Base-by-base conservation (phyloP, 139 green algal genomes). In the Chlorella sp. region DNA sequence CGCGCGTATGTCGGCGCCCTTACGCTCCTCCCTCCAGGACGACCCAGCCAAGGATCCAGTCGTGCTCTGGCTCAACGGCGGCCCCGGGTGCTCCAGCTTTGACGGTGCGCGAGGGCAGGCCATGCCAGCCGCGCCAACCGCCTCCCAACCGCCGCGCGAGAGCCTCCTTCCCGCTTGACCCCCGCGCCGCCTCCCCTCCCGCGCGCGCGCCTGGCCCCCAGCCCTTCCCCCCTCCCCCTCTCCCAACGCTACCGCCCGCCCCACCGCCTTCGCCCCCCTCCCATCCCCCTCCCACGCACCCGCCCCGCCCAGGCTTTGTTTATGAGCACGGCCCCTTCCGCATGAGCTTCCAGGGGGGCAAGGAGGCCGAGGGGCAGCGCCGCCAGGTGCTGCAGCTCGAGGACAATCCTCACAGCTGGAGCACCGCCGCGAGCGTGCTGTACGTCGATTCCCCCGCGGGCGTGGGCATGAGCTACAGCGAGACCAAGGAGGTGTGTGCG, bases 11-110 rank as follows among this genome's bases (percentile, higher is more conserved):
- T n/a, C n/a, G n/a, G n/a, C n/a, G n/a, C n/a, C n/a, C n/a, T n/a
- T n/a, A n/a, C n/a, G n/a, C n/a, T n/a, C n/a, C n/a, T n/a, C n/a
- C n/a, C n/a, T n/a, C n/a, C n/a, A n/a, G n/a, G n/a, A n/a, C n/a
- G n/a, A n/a, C n/a, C 75, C 78, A n/a, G 29, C 15, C 14, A 74
- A 60, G 5, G 81, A 76, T 23, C 84, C 89, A 1, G 46, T 95
- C 2, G 82, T 95, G 41, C 66, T 95, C 1, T 95, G 91, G 91
- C 90, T 94, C 79, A 95, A 90, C 29, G 67, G 74, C 15, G 74
- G 79, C 51, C 79, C 74, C 14, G 74, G 79, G n/a, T 84, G 74
- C 74, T 72, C 40, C 67, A 82, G 68, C 41, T 60, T 79, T 61
- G 79, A 76, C 43, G 65, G 70, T 73, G 31, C 2, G 48, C 59